phyloP scores from a whole-genome alignment of 495 filamentous ascomycete species.

The Peziza echinospora region DNA sequence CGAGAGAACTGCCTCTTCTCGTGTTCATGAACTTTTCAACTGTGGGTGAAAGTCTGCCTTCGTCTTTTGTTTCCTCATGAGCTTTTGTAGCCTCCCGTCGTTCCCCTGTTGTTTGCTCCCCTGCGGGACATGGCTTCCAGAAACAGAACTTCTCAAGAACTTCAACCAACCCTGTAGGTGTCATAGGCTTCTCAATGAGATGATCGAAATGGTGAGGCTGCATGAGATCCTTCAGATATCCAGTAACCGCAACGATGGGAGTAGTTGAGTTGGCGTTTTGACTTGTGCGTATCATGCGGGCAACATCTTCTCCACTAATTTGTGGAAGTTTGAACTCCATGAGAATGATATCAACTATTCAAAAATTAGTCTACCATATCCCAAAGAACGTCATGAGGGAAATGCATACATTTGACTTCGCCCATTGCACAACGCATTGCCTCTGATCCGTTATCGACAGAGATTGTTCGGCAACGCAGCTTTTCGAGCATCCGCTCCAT shows the following conservation, averaged over 20 bases:
- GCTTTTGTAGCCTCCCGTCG: conserved; percentile 9
- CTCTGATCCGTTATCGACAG: conserved; percentile 68
- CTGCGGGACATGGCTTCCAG: conserved; percentile 59
- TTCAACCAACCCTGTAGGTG: conserved; percentile 65
- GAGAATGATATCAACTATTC: conserved; percentile 93
- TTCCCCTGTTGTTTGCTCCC: conserved; percentile 13
- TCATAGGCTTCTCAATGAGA: conserved; percentile 88
- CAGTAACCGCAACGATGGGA: conserved; percentile 90
- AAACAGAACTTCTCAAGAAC: conserved; percentile 66
- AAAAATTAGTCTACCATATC: too few species aligned
- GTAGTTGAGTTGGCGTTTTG: conserved; percentile 87
- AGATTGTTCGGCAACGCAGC: conserved; percentile 83
- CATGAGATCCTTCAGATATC: conserved; percentile 86
- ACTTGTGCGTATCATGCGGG: conserved; percentile 88
- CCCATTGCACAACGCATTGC: conserved; percentile 80
- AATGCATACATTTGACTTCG: conserved; percentile 44
- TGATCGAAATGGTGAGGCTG: conserved; percentile 87
- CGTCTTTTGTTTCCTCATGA: conserved; percentile 6
- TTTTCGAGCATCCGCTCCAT: conserved; percentile 96
- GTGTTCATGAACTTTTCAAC: conserved; percentile 16
- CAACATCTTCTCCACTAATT: conserved; percentile 83
- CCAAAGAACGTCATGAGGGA: too few species aligned
- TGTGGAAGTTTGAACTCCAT: conserved; percentile 90
- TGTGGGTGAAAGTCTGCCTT: conserved; percentile 13
- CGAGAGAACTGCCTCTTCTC: conserved; percentile 11